A percentile compares a stretch with the other conserved stretches of the same genome.
These are phyloP conservation scores for Cadophora sp. DNA, from an alignment of 2,329 filamentous ascomycete genomes.

Conservation along the genomic window DNA sequence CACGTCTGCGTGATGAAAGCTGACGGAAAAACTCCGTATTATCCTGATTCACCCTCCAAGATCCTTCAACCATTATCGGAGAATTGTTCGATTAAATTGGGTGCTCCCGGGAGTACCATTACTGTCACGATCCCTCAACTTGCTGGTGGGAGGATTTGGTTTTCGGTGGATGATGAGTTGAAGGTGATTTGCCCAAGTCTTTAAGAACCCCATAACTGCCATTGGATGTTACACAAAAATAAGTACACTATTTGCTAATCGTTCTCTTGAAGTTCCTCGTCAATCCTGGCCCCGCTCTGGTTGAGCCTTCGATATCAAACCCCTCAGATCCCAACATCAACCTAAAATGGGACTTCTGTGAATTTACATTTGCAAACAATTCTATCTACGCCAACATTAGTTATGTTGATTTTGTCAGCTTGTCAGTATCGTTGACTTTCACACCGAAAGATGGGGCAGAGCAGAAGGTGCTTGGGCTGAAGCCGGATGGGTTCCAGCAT, in stretches of 20 bases:
- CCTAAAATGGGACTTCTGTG: slow-evolving; percentile 70
- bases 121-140: slow-evolving; percentile 72
- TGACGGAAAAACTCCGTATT: slow-evolving; percentile 71
- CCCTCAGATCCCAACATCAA: slow-evolving; percentile 66
- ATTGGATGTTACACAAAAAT: background rate
- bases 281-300: slow-evolving; percentile 72
- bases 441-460: slow-evolving; percentile 50
- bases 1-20: slow-evolving; percentile 66
- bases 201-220: background rate
- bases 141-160: slow-evolving; percentile 76
- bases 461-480: slow-evolving; percentile 63
- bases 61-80: slow-evolving; percentile 58
- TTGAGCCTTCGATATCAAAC: slow-evolving; percentile 78
- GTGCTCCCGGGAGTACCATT: slow-evolving; percentile 63
- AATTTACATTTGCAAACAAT: slow-evolving; percentile 68
- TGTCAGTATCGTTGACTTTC: slow-evolving; percentile 66
- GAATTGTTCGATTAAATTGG: slow-evolving; percentile 69
- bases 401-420: slow-evolving; percentile 76
- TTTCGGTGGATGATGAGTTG: slow-evolving; percentile 67
- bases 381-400: slow-evolving; percentile 74
- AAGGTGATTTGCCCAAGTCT: slow-evolving; percentile 36
- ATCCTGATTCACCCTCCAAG: slow-evolving; percentile 62
- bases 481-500: slow-evolving; percentile 57
- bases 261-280: slow-evolving; percentile 60
- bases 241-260: background rate